Percentiles rank a stretch among this genome's conserved stretches.
phyloP scores from a whole-genome alignment of 371 early-diverging fungal genomes.

The Mucor lusitanicus region DNA sequence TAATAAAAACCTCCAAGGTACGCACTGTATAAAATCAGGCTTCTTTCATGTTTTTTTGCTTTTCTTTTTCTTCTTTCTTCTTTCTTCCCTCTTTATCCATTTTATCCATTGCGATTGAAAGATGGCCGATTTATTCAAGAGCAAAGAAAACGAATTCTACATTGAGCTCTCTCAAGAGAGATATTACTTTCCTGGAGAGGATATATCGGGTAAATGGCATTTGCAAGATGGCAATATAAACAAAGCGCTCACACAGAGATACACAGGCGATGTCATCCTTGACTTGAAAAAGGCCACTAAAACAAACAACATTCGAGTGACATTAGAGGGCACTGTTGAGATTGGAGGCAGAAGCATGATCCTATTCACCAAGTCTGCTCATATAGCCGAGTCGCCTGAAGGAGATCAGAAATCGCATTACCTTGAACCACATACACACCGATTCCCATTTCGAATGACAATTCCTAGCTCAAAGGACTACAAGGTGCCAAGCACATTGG shows the following conservation, averaged over 20 bases:
- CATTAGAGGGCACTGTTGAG: constrained; percentile 34
- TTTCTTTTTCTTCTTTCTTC: not conserved
- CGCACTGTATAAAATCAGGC: not conserved
- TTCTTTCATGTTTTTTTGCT: not conserved
- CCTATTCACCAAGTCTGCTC: constrained; percentile 25
- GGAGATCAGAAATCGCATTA: constrained; percentile 28
- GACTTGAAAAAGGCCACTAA: constrained; percentile 41
- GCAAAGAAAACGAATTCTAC: constrained; percentile 44
- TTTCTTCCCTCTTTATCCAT: not conserved
- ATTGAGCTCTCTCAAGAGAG: constrained; percentile 40
- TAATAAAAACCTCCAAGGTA: no score
- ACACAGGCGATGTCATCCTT: constrained; percentile 42
- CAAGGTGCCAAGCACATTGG: constrained; percentile 42
- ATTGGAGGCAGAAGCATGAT: constrained; percentile 21
- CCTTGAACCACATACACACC: constrained; percentile 42
- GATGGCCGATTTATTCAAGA: constrained; percentile 26
- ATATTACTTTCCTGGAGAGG: constrained; percentile 47
- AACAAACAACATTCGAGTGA: constrained; percentile 37
- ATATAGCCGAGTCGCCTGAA: constrained; percentile 29
- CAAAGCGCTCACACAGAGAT: not conserved
- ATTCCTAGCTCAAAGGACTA: constrained; percentile 27
- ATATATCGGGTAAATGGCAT: constrained; percentile 36
- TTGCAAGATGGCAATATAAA: not conserved
- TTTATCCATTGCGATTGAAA: not conserved
- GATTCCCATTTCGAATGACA: constrained; percentile 44